Evolutionary conservation across 768 basidiomycete genomes (phyloP).

Genomic region (Suillus decipiens): DNA sequence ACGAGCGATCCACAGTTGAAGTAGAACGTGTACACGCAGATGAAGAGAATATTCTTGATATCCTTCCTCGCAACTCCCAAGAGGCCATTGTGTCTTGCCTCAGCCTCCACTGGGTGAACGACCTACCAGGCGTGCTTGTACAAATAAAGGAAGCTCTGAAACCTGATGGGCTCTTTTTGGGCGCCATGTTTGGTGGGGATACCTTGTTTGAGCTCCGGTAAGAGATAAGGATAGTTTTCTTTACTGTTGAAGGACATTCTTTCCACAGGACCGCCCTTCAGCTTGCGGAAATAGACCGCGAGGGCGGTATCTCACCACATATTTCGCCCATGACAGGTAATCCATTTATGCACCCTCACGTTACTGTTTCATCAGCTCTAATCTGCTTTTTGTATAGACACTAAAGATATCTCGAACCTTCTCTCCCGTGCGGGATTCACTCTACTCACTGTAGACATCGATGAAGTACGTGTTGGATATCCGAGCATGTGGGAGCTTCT

Average conservation of each 20-base stretch:
- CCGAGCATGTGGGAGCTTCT: slow-evolving; percentile 97
- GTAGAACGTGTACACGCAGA: slow-evolving; percentile 79
- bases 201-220: slow-evolving; percentile 92
- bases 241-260: not conserved
- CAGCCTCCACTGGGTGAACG: slow-evolving; percentile 96
- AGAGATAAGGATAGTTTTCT: slow-evolving; percentile 2
- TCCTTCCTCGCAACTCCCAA: slow-evolving; percentile 71
- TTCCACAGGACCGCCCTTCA: slow-evolving; percentile 80
- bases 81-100: slow-evolving; percentile 93
- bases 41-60: slow-evolving; percentile 76
- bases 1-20: slow-evolving; percentile 51
- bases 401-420: slow-evolving; percentile 90
- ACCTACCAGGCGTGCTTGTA: slow-evolving; percentile 85
- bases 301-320: slow-evolving; percentile 96
- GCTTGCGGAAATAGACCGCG: slow-evolving; percentile 89
- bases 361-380: slow-evolving; percentile 7
- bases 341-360: not conserved
- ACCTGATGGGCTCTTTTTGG: slow-evolving; percentile 94
- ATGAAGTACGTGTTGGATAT: slow-evolving; percentile 89
- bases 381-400: slow-evolving; percentile 52
- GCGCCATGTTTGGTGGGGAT: slow-evolving; percentile 94
- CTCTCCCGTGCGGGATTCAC: slow-evolving; percentile 92
- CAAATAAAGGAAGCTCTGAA: slow-evolving; percentile 84
- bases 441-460: slow-evolving; percentile 90
- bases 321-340: slow-evolving; percentile 97